phyloP scores from a whole-genome alignment of 768 basidiomycete genomes.

The Psilocybe cyanescens region DNA sequence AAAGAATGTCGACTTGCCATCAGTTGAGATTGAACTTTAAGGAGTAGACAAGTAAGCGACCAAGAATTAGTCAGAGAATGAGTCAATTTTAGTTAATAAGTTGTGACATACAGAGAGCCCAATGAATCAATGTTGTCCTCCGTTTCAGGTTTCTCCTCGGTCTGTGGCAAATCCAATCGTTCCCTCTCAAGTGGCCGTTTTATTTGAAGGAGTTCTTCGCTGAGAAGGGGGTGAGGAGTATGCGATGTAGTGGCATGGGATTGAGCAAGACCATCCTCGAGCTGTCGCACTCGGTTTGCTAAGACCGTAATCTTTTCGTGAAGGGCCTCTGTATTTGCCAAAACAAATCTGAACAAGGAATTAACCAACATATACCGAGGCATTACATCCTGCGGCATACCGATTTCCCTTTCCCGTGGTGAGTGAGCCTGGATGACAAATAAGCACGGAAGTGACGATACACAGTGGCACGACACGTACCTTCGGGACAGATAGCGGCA shows the following conservation, averaged over 20 bases:
- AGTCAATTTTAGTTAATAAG: constrained; percentile 4
- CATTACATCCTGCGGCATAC: constrained; percentile 32
- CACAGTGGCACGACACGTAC: constrained; percentile 27
- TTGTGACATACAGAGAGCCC: constrained; percentile 58
- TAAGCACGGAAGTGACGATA: not conserved
- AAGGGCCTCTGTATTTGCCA: constrained; percentile 70
- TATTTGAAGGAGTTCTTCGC: constrained; percentile 63
- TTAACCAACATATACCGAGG: constrained; percentile 6
- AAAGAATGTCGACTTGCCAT: constrained; percentile 67
- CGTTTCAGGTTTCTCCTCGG: constrained; percentile 48
- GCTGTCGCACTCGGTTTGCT: constrained; percentile 61
- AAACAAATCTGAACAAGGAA: constrained; percentile 53
- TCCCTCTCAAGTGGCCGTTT: constrained; percentile 72
- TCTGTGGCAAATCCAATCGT: constrained; percentile 39
- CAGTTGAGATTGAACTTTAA: constrained; percentile 61
- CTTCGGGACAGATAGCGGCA: constrained; percentile 69
- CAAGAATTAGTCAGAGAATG: constrained; percentile 10
- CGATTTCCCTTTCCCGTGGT: constrained; percentile 78
- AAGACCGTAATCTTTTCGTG: constrained; percentile 70
- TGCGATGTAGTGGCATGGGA: constrained; percentile 51
- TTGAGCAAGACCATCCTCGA: constrained; percentile 69
- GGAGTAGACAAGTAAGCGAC: constrained; percentile 13
- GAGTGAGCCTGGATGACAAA: constrained; percentile 52
- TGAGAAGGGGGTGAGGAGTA: constrained; percentile 60
- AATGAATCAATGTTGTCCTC: constrained; percentile 65